These are phyloP conservation scores for Trichocladium uniseriatum DNA, from an alignment of 495 filamentous ascomycete genomes.

Conservation along the genomic window DNA sequence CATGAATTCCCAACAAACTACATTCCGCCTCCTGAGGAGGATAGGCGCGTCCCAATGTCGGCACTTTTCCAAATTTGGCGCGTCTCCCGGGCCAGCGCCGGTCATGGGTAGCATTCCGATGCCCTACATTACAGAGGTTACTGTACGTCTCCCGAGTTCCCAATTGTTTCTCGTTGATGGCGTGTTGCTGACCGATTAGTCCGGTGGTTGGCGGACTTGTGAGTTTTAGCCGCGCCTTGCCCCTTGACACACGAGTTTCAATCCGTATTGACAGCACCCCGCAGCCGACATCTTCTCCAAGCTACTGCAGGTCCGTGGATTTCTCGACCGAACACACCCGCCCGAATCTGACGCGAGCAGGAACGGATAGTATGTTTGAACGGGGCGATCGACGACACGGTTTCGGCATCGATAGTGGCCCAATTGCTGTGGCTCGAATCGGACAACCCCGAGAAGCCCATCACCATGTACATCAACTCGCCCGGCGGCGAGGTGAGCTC, in stretches of 20 bases:
- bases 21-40: conserved; percentile 24
- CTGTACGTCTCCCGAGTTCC: conserved; percentile 56
- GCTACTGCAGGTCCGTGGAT: conserved; percentile 53
- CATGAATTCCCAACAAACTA: conserved; percentile 29
- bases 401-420: conserved; percentile 84
- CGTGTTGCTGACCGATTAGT: conserved; percentile 46
- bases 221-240: conserved; percentile 28
- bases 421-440: conserved; percentile 98
- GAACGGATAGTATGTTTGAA: conserved; percentile 96
- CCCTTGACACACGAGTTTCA: conserved; percentile 6
- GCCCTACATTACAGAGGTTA: conserved; percentile 68
- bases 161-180: neutral
- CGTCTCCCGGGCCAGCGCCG: conserved; percentile 18
- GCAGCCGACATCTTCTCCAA: conserved; percentile 79
- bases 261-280: conserved; percentile 15
- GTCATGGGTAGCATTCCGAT: conserved; percentile 55
- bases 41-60: conserved; percentile 25
- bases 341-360: conserved; percentile 29
- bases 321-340: neutral
- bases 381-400: conserved; percentile 77
- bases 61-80: conserved; percentile 31
- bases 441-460: conserved; percentile 84
- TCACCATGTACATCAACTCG: conserved; percentile 95
- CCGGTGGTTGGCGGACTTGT: conserved; percentile 88
- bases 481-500: conserved; percentile 94